Percentiles rank a stretch among this genome's conserved stretches.
Evolutionary conservation across 257 asterid species (phyloP).

Genomic region (Jacaranda mimosifolia): DNA sequence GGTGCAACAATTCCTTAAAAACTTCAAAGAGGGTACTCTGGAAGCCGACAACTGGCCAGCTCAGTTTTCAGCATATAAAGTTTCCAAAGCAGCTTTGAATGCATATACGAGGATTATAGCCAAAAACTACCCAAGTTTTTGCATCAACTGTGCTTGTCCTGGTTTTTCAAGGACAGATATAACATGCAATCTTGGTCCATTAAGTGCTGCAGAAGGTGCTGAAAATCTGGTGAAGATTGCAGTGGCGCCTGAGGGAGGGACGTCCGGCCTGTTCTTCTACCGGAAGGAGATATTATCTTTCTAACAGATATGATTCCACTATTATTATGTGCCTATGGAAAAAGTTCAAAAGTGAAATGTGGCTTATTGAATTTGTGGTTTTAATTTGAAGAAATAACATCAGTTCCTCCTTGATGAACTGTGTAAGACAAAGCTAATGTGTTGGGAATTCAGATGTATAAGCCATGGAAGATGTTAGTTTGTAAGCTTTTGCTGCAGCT

Average conservation of each 20-base stretch:
- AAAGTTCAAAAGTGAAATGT: no score
- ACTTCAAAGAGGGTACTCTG: conserved; percentile 42
- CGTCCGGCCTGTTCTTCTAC: conserved; percentile 53
- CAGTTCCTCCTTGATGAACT: no score
- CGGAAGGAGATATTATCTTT: conserved; percentile 34
- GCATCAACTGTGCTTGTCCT: conserved; percentile 58
- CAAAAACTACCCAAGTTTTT: conserved; percentile 38
- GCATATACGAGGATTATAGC: conserved; percentile 55
- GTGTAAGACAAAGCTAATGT: no score
- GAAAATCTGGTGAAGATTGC: conserved; percentile 53
- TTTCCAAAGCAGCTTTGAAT: conserved; percentile 66
- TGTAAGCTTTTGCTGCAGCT: no score
- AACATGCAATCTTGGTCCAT: conserved; percentile 38
- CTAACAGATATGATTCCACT: conserved; percentile 1
- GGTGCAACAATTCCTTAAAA: conserved; percentile 43
- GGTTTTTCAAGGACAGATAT: conserved; percentile 61
- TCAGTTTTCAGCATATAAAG: conserved; percentile 49
- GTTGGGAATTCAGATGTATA: no score
- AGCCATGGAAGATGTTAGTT: no score
- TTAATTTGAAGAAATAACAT: no score
- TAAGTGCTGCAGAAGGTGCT: conserved; percentile 53
- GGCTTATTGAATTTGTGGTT: no score
- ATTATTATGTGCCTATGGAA: neutral
- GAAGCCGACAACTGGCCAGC: conserved; percentile 57
- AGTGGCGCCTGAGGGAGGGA: conserved; percentile 46